Conservation (phyloP, 805 yeast genomes). For the Saturnispora quitensis region DNA sequence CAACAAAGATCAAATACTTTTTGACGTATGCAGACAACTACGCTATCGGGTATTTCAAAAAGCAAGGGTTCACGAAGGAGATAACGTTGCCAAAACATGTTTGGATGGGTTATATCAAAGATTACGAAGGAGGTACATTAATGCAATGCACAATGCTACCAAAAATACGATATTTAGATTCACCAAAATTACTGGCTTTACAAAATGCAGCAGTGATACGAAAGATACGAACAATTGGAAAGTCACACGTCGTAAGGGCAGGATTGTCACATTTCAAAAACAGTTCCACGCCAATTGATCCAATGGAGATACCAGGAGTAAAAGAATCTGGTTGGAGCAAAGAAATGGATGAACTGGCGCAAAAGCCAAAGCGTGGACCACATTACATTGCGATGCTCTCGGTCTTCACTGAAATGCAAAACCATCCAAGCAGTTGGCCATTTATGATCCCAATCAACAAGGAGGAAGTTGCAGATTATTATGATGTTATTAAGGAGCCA, state of each 20-base stretch:
- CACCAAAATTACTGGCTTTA: constrained; percentile 70
- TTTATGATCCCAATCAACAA: constrained; percentile 86
- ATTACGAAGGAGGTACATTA: constrained; percentile 96
- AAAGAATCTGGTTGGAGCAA: constrained; percentile 96
- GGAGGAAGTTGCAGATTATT: constrained; percentile 94
- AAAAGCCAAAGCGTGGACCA: constrained; percentile 88
- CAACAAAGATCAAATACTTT: constrained; percentile 78
- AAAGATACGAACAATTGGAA: constrained; percentile 71
- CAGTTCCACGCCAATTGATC: constrained; percentile 51
- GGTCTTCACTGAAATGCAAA: constrained; percentile 76
- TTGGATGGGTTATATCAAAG: constrained; percentile 99
- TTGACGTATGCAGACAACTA: constrained; percentile 96
- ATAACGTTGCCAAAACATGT: constrained; percentile 72
- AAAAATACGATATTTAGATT: constrained; percentile 76
- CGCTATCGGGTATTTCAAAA: constrained; percentile 97
- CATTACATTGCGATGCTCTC: constrained; percentile 92
- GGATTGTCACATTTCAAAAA: constrained; percentile 70
- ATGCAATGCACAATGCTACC: constrained; percentile 98
- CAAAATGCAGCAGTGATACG: constrained; percentile 88
- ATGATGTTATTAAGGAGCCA: constrained; percentile 93
- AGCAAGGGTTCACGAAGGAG: constrained; percentile 96
- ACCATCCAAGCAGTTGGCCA: constrained; percentile 98
- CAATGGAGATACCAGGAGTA: constrained; percentile 81
- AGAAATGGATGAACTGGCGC: constrained; percentile 95
- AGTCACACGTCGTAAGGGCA: constrained; percentile 70